phyloP scores from a whole-genome alignment of 495 filamentous ascomycete species.

The Neurospora pannonica region DNA sequence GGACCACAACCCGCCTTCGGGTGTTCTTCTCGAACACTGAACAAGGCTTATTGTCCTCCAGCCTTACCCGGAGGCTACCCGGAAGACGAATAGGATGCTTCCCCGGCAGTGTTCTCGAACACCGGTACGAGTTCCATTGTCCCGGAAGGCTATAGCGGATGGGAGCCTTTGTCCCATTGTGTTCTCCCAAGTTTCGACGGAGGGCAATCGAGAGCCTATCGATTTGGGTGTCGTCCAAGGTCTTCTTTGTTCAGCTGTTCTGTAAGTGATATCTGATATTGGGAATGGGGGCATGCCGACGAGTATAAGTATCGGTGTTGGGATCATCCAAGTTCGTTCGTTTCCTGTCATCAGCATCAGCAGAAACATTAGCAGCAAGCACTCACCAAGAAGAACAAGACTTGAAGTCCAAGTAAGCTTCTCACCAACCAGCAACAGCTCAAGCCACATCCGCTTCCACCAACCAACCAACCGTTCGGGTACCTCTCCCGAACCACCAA shows the following conservation, averaged over 20 bases:
- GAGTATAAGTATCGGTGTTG: neutral
- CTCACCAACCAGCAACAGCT: neutral
- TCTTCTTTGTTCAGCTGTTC: neutral
- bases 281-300: neutral
- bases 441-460: neutral
- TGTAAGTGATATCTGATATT: neutral
- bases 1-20: neutral
- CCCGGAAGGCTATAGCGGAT: neutral
- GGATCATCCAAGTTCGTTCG: neutral
- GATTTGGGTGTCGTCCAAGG: neutral
- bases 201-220: neutral
- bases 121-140: neutral
- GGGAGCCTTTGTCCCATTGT: neutral
- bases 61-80: neutral
- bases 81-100: neutral
- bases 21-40: neutral
- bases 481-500: neutral
- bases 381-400: neutral
- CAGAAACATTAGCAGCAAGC: neutral
- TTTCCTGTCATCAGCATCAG: neutral
- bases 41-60: neutral
- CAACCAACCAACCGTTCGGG: neutral
- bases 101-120: neutral
- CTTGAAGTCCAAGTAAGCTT: neutral
- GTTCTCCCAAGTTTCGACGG: neutral